Conservation (phyloP, 495 filamentous ascomycete species). For the Hypoxylon subgilvum region DNA sequence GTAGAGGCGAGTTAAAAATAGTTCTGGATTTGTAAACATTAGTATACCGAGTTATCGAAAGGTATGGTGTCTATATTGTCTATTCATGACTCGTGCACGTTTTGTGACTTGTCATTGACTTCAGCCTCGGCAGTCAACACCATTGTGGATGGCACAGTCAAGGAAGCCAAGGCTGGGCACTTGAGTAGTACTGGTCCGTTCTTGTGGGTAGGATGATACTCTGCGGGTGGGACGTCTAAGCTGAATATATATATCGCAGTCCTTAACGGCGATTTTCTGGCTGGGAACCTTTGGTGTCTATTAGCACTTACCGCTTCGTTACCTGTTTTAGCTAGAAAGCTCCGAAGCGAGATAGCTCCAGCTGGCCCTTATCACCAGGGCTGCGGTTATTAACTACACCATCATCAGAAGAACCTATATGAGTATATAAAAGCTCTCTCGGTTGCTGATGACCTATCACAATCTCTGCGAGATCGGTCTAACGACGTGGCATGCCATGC, state of each 20-base stretch:
- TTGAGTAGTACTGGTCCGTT: constrained; percentile 6
- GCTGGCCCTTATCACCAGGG: constrained; percentile 3
- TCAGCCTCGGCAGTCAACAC: constrained; percentile 28
- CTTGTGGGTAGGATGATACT: constrained; percentile 18
- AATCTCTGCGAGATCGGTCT: constrained; percentile 37
- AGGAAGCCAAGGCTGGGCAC: constrained; percentile 2
- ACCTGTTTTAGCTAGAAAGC: constrained; percentile 8
- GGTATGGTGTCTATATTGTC: neutral
- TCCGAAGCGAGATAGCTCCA: constrained; percentile 2
- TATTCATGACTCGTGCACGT: constrained; percentile 3
- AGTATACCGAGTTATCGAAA: constrained; percentile 4
- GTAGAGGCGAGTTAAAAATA: constrained; percentile 25
- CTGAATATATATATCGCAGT: neutral
- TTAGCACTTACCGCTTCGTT: constrained; percentile 2
- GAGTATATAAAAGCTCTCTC: constrained; percentile 7
- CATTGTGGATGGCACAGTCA: constrained; percentile 2
- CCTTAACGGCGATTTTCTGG: constrained; percentile 1
- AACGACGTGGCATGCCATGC: constrained; percentile 30
- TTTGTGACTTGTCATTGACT: constrained; percentile 10
- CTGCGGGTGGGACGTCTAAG: constrained; percentile 1
- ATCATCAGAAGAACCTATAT: constrained; percentile 4
- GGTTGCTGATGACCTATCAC: constrained; percentile 29
- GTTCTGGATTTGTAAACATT: constrained; percentile 9
- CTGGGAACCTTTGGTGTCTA: neutral
- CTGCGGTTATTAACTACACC: neutral